Percentiles rank a stretch among this genome's conserved stretches.
phyloP scores from a whole-genome alignment of 2,329 filamentous ascomycete genomes.

The Botrytis paeoniae region DNA sequence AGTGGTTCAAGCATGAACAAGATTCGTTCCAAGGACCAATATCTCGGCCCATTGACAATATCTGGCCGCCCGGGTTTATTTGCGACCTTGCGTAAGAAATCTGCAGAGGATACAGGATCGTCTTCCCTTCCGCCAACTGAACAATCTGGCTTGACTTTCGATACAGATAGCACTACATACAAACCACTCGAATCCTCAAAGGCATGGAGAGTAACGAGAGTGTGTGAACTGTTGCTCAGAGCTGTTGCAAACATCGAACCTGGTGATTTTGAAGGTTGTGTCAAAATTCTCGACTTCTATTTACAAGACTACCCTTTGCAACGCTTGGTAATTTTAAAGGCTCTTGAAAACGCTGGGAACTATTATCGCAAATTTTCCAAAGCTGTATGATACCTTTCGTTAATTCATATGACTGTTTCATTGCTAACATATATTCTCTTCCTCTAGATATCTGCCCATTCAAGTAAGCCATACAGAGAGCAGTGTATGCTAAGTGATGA shows the following conservation, averaged over 20 bases:
- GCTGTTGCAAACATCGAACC: not conserved
- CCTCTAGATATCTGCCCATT: not conserved
- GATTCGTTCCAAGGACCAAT: too few relatives aligned
- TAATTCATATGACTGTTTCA: accelerated
- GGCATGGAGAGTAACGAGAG: not conserved
- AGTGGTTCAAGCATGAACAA: too few relatives aligned
- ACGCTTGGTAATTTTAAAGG: not conserved
- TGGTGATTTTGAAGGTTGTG: not conserved
- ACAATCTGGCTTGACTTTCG: not conserved
- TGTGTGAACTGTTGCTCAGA: not conserved
- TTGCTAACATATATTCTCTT: not conserved
- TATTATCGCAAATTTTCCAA: not conserved
- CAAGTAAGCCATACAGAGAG: not conserved
- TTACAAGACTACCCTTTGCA: not conserved
- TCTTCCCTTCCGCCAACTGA: not conserved
- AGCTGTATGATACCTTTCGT: not conserved
- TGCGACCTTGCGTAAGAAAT: not conserved
- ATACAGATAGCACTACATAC: not conserved
- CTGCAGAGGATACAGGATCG: not conserved
- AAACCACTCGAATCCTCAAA: not conserved
- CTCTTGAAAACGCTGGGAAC: not conserved
- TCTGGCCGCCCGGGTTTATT: not conserved
- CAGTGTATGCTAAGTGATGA: not conserved
- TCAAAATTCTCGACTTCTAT: not conserved
- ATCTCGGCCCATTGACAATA: not conserved